These are phyloP conservation scores for Solanum virginianum DNA, from an alignment of 257 asterid genomes.

Conservation along the genomic window DNA sequence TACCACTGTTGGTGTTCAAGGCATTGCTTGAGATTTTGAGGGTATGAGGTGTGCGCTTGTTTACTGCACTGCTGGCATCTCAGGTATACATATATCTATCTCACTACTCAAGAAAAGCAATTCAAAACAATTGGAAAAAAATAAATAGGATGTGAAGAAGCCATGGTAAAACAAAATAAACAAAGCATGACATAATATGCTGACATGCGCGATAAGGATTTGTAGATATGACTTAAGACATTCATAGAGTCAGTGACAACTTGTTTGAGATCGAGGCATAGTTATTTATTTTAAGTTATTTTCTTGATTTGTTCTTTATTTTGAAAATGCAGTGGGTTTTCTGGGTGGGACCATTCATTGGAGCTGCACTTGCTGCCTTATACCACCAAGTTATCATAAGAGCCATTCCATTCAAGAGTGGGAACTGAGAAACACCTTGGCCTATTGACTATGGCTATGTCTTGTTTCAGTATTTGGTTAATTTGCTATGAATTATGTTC, in stretches of 20 bases:
- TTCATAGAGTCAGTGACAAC: background rate
- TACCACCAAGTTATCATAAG: conserved; percentile 60
- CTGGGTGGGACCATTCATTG: conserved; percentile 79
- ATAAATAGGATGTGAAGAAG: background rate
- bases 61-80: too few relatives aligned
- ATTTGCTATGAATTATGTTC: background rate
- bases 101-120: background rate
- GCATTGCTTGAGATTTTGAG: too few relatives aligned
- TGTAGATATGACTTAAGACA: background rate
- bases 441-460: background rate
- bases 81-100: too few relatives aligned
- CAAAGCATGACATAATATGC: background rate
- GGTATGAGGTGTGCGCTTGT: too few relatives aligned
- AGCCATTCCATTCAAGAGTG: conserved; percentile 71
- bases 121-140: too few relatives aligned
- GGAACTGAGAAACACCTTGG: conserved; percentile 8
- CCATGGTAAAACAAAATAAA: background rate
- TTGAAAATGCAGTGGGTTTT: conserved; percentile 46
- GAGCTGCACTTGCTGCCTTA: conserved; percentile 74
- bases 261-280: background rate
- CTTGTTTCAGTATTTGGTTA: background rate
- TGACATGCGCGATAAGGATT: background rate
- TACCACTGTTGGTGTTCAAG: too few relatives aligned
- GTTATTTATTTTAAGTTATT: too few relatives aligned
- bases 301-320: too few relatives aligned